phyloP scores from a whole-genome alignment of 371 early-diverging fungal species.

The Dentiscutata heterogama region DNA sequence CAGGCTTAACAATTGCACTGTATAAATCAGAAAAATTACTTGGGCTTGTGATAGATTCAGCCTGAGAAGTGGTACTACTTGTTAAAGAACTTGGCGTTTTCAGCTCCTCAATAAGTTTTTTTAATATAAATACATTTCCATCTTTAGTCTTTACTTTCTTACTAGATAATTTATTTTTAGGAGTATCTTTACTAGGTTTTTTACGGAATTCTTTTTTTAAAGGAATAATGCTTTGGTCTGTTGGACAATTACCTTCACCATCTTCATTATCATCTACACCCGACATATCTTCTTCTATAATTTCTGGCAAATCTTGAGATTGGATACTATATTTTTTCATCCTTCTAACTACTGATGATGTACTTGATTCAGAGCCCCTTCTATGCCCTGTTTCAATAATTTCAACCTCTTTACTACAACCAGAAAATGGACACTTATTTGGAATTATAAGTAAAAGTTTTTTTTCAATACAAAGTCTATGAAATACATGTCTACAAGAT shows the following conservation, averaged over 20 bases:
- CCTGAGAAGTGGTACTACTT: background rate
- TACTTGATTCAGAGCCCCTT: no score
- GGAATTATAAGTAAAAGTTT: no score
- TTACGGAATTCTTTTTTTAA: no score
- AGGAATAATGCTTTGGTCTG: no score
- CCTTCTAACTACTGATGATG: background rate
- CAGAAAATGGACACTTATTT: no score
- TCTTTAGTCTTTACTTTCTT: background rate
- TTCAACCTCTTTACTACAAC: no score
- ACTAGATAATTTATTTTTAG: background rate
- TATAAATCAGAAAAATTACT: constrained; percentile 5
- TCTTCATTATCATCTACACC: background rate
- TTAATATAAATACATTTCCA: background rate
- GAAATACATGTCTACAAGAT: no score
- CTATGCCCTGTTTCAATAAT: no score
- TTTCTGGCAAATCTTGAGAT: background rate
- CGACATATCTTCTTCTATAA: background rate
- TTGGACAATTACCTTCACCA: background rate
- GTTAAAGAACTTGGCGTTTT: background rate
- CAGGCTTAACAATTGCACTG: constrained; percentile 4
- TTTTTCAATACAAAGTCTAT: no score
- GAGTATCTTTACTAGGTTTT: no score
- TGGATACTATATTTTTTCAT: no score
- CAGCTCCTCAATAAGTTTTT: constrained; percentile 25
- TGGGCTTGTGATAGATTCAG: background rate